Evolutionary conservation across 2,329 filamentous ascomycete species (phyloP), one percentile per base, ranked within the genome.

Genomic region (Claviceps quebecensis): DNA sequence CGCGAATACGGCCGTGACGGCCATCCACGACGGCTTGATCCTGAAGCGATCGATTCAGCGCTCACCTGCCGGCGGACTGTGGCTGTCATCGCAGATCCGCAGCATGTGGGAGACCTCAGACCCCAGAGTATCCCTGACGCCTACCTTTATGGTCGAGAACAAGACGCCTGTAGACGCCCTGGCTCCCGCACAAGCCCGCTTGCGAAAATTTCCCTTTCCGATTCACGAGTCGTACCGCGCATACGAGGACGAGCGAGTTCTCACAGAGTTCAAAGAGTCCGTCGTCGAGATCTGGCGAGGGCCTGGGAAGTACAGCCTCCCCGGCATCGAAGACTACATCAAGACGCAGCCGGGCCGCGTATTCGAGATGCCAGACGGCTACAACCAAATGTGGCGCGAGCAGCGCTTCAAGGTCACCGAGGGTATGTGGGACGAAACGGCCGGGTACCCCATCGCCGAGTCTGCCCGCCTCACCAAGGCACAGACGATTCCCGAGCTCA

Each of bases 191-290:
- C 84, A 94, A 66, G 87, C 83, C 41, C 81, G 77, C 47, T 83
- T 87, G 67, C 83, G 81, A 59, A 78, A 78, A 40, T 95, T 88
- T 64, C 66, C 75, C 63, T 74, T 75, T 65, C 61, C 77, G 60
- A 72, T 84, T 55, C 67, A 70, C 59, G 76, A 80, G 29, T 89
- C 86, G 1, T 97, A 90, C 77, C 82, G 85, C 54, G 73, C 75
- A 17, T 83, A 91, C 57, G 84, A 97, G 68, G 90, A 98, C 72
- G 93, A 97, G 67, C 86, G 91, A 50, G 84, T 95, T 43, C 72
- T 98, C 52, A 89, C 87, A 39, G 89, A 96, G 65, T 98, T 95
- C 78, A 98, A 98, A 72, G 94, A 98, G 70, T 94, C 86, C 17
- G 88, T 96, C 16, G 89, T 97, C 29, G 89, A 96, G 69, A 82